Conservation (phyloP, 805 yeast genomes). For the Millerozyma miso region DNA sequence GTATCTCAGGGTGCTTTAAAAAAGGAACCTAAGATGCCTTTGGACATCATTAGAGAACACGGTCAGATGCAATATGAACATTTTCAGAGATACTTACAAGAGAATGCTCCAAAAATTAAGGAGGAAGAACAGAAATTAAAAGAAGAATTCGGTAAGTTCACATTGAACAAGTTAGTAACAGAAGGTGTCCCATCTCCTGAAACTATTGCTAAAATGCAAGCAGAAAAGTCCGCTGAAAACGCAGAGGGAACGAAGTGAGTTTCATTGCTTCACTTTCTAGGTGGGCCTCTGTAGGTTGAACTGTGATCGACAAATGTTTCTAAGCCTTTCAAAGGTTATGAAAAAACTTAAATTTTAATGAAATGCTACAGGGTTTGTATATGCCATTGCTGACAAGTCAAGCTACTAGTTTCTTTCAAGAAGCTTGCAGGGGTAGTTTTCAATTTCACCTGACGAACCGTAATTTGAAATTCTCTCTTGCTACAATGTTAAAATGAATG, state of each 20-base stretch:
- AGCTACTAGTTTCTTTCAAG: too few species aligned
- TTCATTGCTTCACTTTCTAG: not conserved
- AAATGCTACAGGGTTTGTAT: too few species aligned
- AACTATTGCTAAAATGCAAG: conserved; percentile 46
- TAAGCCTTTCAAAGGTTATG: too few species aligned
- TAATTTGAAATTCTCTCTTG: too few species aligned
- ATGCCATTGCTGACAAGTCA: too few species aligned
- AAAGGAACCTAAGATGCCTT: conserved; percentile 67
- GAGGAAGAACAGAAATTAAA: conserved; percentile 85
- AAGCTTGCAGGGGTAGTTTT: too few species aligned
- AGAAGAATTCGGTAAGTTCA: conserved; percentile 75
- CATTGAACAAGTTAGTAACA: conserved; percentile 78
- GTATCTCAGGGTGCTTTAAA: conserved; percentile 44
- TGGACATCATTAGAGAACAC: conserved; percentile 85
- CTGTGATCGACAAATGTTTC: too few species aligned
- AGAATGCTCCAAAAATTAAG: conserved; percentile 61
- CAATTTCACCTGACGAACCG: too few species aligned
- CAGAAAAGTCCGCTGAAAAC: conserved; percentile 21
- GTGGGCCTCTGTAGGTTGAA: not conserved
- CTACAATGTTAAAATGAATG: too few species aligned
- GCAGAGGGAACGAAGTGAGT: not conserved
- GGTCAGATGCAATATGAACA: conserved; percentile 86
- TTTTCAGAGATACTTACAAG: conserved; percentile 60
- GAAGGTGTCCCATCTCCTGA: conserved; percentile 80
- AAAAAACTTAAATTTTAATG: too few species aligned